These are phyloP conservation scores for Phoma sp. DNA, from an alignment of 2,329 filamentous ascomycete genomes.

Conservation along the genomic window DNA sequence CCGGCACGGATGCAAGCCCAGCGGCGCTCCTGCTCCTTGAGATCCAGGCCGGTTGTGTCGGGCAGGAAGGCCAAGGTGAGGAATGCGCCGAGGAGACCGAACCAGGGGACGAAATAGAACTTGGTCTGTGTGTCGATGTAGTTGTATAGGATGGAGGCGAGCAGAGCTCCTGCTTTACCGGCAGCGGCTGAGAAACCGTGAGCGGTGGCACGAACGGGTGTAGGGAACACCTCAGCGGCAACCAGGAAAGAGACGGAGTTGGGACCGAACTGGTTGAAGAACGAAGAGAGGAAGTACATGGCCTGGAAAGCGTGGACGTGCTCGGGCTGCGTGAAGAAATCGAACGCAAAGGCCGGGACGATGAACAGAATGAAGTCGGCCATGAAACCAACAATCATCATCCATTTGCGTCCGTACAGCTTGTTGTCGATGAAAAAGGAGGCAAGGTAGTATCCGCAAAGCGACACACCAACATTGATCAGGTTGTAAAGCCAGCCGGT, in stretches of 20 bases:
- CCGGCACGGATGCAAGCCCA: slow-evolving; percentile 87
- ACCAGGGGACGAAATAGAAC: slow-evolving; percentile 95
- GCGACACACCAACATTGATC: slow-evolving; percentile 84
- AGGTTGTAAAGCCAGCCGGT: slow-evolving; percentile 91
- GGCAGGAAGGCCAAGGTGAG: slow-evolving; percentile 86
- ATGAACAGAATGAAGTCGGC: slow-evolving; percentile 94
- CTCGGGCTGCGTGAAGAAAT: slow-evolving; percentile 75
- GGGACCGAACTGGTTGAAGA: slow-evolving; percentile 99
- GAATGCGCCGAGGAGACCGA: slow-evolving; percentile 84
- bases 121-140: slow-evolving; percentile 86
- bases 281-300: slow-evolving; percentile 97
- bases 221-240: slow-evolving; percentile 95
- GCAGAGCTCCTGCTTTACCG: slow-evolving; percentile 86
- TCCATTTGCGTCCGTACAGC: slow-evolving; percentile 92
- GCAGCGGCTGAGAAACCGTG: slow-evolving; percentile 93
- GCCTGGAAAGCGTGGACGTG: slow-evolving; percentile 91
- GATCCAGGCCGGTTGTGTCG: slow-evolving; percentile 94
- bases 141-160: slow-evolving; percentile 89
- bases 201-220: slow-evolving; percentile 87
- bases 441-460: slow-evolving; percentile 88
- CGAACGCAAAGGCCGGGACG: slow-evolving; percentile 84
- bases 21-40: slow-evolving; percentile 95
- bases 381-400: slow-evolving; percentile 94
- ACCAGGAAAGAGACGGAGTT: slow-evolving; percentile 97
- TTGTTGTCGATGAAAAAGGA: slow-evolving; percentile 94